Base-by-base conservation (phyloP, 2,329 filamentous ascomycete species). In the Alternaria dauci region DNA sequence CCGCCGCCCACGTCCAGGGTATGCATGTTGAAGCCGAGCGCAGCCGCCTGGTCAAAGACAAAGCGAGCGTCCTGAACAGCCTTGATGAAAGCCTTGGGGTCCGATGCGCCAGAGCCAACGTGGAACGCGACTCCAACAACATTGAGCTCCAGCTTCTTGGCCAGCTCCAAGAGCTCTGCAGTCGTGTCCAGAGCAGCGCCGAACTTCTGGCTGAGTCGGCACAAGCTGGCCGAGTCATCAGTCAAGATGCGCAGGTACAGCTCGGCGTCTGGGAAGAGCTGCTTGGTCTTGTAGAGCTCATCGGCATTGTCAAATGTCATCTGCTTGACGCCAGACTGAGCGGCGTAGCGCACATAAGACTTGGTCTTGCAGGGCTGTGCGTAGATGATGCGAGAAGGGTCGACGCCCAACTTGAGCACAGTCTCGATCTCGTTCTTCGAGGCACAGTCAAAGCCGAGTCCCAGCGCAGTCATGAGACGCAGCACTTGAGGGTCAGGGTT, bases 301-400 rank as follows among this genome's bases (percentile, higher is more conserved):
- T 99, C 95, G 78, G 91, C 88, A 73, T 99, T 99, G 86, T 99
- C 95, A 77, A 99, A 98, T 2, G 95, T 99, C 94, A 99, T 98
- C 85, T 97, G 92, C 83, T 91, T 94, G 78, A 99, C 95, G 70
- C 91, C 91, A 69, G 89, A 85, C 76, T 88, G 87, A 75, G 91
- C 89, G 67, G 96, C 95, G 76, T 94, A 96, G 76, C 94, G 93
- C 65, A 99, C 86, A 80, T 97, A 98, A 48, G 94, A 97, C 83
- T 95, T 96, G 74, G 95, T 99, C 89, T 99, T 99, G 91, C 95
- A 98, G 57, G 95, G 95, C 83, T 99, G 95, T 51, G 95, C 95
- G 77, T 98, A 99, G 82, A 99, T 97, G 84, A 99, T 96, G 79
- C 94, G 93, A 68, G 89, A 88, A 12, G 95, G 92, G 76, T 92